Evolutionary conservation across 305 asterid species (phyloP).

Genomic region (Solanum aculeatissimum): DNA sequence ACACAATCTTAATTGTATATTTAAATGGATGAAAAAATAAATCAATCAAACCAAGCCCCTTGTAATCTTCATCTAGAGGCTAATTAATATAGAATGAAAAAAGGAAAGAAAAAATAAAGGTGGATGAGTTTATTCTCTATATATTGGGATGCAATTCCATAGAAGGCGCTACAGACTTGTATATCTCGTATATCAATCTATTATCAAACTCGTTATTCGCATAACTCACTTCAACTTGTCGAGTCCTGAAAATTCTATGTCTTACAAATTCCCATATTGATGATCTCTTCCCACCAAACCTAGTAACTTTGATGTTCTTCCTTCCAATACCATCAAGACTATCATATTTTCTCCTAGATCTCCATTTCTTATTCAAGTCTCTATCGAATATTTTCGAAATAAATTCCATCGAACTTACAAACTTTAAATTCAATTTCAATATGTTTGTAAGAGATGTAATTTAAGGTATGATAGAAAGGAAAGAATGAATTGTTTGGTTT

Average conservation of each 20-base stretch:
- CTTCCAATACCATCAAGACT: constrained; percentile 9
- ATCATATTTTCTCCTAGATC: constrained; percentile 16
- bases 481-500: neutral
- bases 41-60: neutral
- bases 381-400: constrained; percentile 2
- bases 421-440: neutral
- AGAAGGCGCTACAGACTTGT: constrained; percentile 34
- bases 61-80: neutral
- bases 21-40: neutral
- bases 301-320: constrained; percentile 10
- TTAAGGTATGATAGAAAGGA: neutral
- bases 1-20: too few species aligned
- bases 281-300: constrained; percentile 6
- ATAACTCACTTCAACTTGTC: constrained; percentile 10
- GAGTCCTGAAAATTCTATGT: constrained; percentile 23
- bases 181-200: constrained; percentile 41
- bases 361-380: constrained; percentile 7
- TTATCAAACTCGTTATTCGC: constrained; percentile 35
- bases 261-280: constrained; percentile 13
- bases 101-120: neutral
- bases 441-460: neutral
- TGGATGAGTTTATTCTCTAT: neutral
- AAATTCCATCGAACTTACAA: neutral
- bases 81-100: neutral
- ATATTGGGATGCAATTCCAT: constrained; percentile 17